Evolutionary conservation across 768 basidiomycete species (phyloP), one percentile per base, ranked within the genome.

Genomic region (Kwoniella newhampshirensis): DNA sequence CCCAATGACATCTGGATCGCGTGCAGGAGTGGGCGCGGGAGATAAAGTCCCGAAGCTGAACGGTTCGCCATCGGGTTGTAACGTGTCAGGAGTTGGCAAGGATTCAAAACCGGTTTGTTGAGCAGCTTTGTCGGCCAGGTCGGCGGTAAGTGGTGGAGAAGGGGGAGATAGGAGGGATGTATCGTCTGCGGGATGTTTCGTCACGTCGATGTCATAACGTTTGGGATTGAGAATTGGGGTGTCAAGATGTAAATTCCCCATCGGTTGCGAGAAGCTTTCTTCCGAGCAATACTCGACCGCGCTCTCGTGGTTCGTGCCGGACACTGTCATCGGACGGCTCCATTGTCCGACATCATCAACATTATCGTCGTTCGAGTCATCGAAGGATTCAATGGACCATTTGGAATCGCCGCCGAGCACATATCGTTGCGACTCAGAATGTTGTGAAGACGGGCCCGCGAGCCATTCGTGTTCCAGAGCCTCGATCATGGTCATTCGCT

Each of bases 391-490:
- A 26, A 68, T 70, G 2, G 43, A 46, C 69, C 66, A 70, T 23
- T 59, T 46, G 1, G 67, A 67, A 37, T 68, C 68, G 7, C 69
- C 68, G 21, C 68, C 62, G 15, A 70, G 55, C 2, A 37, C 51
- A n/a, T 54, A 41, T 1, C 40, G 51, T 26, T 61, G 62, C 11
- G 59, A 60, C 40, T 63, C 59, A n/a, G 49, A 28, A 4, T 46
- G 27, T 43, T 63, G 64, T 1, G 63, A 63, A 3, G 59, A 52
- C 3, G 66, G 54, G 1, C 49, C 66, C 4, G 59, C 54, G 5
- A 97, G 81, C 94, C 94, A 98, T 0, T 84, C 83, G 65, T 97
- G 91, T 0, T 75, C 25, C 9, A 88, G 81, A 0, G 91, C 87
- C 0, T 82, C 80, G 2, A 80, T 77, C 57, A 92, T 81, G 5